Percentiles rank a stretch among this genome's conserved stretches.
Conservation (phyloP, 164 flowering plant genomes). For the Dillenia turbinata region DNA sequence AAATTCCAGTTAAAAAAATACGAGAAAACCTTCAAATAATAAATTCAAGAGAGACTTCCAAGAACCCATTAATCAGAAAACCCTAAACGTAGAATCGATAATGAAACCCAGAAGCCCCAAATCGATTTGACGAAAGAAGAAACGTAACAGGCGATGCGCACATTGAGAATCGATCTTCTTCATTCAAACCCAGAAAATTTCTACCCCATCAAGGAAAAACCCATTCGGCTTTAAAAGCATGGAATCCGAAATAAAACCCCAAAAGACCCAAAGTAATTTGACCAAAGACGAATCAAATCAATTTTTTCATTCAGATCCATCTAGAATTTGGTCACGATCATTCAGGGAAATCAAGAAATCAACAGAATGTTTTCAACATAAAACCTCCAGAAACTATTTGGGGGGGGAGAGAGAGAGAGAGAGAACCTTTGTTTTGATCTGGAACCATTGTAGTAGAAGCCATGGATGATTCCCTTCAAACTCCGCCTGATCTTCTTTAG, state of each 20-base stretch:
- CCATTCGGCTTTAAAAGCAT: not conserved
- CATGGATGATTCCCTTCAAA: not conserved
- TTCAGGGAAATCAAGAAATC: not conserved
- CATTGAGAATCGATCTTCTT: not conserved
- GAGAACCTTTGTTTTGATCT: not conserved
- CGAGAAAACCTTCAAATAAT: not conserved
- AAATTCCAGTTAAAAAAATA: not conserved
- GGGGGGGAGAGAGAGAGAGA: not conserved
- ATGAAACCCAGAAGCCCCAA: not conserved
- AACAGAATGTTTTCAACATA: not conserved
- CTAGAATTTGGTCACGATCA: not conserved
- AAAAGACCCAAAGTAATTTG: not conserved
- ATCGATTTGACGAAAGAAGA: not conserved
- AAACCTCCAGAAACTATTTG: no score
- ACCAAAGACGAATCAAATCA: not conserved
- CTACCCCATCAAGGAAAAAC: not conserved
- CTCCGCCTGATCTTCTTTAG: no score
- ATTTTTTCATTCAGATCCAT: not conserved
- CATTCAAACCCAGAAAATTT: not conserved
- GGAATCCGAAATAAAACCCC: not conserved
- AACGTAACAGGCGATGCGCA: not conserved
- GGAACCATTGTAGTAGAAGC: constrained; percentile 1
- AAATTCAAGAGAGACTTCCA: not conserved
- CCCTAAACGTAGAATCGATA: not conserved
- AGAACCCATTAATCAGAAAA: not conserved